These are phyloP conservation scores for Talaromyces rugulosus DNA, from an alignment of 2,329 filamentous ascomycete genomes.

Conservation along the genomic window DNA sequence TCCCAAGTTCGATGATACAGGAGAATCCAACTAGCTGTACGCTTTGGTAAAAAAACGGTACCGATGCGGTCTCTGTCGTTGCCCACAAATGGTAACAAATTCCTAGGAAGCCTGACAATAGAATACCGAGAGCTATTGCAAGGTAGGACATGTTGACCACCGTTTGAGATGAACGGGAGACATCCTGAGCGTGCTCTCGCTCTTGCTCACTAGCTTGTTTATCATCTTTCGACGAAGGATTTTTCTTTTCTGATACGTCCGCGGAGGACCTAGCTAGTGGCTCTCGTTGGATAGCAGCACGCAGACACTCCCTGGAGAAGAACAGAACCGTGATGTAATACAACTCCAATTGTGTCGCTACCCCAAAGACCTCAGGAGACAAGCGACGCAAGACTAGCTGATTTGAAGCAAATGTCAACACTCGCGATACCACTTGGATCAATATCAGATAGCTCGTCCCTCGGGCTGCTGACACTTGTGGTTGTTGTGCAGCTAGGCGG, in stretches of 20 bases:
- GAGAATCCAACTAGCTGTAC: slow-evolving; percentile 54
- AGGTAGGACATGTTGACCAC: slow-evolving; percentile 87
- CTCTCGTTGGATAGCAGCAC: slow-evolving; percentile 85
- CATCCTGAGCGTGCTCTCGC: slow-evolving; percentile 8
- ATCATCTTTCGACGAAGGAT: neutral
- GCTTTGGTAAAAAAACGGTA: slow-evolving; percentile 60
- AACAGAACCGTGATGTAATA: slow-evolving; percentile 92
- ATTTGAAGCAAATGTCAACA: slow-evolving; percentile 86
- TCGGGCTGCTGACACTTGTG: slow-evolving; percentile 40
- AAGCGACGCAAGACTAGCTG: slow-evolving; percentile 84
- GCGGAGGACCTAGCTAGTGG: slow-evolving; percentile 24
- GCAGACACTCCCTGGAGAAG: slow-evolving; percentile 85
- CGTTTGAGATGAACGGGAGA: slow-evolving; percentile 54
- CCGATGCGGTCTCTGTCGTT: slow-evolving; percentile 48
- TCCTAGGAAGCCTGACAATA: slow-evolving; percentile 62
- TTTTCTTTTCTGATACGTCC: slow-evolving; percentile 14
- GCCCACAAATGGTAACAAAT: slow-evolving; percentile 60
- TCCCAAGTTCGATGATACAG: slow-evolving; percentile 68
- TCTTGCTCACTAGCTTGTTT: neutral
- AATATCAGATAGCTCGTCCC: slow-evolving; percentile 83
- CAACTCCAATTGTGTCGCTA: slow-evolving; percentile 86
- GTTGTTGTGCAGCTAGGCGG: neutral
- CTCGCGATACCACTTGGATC: slow-evolving; percentile 81
- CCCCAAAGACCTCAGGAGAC: slow-evolving; percentile 76
- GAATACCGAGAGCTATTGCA: slow-evolving; percentile 63